Conservation (phyloP, 306 rosid species). For the Cucumis melo region DNA sequence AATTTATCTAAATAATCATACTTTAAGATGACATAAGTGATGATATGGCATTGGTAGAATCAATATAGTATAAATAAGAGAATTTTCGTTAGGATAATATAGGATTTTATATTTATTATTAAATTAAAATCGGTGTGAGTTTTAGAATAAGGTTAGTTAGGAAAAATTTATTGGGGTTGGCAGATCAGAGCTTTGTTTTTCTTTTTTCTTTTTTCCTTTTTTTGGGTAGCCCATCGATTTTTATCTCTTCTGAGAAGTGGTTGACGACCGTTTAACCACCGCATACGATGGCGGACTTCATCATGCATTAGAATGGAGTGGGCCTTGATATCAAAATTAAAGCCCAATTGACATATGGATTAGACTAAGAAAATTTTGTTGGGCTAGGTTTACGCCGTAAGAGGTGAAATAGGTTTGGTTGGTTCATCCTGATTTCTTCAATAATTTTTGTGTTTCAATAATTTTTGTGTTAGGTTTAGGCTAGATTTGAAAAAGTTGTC, state of each 20-base stretch:
- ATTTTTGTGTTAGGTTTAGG: no score
- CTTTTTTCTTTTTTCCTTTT: background rate
- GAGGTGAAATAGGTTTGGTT: no score
- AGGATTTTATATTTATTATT: background rate
- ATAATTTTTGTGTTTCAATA: no score
- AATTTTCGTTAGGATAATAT: background rate
- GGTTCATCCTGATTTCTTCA: no score
- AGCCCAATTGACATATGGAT: no score
- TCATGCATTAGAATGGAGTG: background rate
- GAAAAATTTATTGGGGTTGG: background rate
- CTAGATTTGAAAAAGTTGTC: no score
- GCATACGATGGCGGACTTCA: background rate
- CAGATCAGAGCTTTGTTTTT: background rate
- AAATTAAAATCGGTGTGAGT: background rate
- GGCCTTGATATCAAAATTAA: background rate
- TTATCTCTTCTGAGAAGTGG: background rate
- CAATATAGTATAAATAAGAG: background rate
- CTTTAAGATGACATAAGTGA: background rate
- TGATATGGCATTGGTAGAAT: background rate
- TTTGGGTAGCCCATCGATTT: background rate
- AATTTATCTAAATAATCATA: background rate
- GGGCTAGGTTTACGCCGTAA: no score
- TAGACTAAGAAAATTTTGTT: no score
- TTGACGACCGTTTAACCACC: background rate
- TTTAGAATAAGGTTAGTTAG: background rate